phyloP scores from a whole-genome alignment of 73 alveolate species.

The Symbiodinium pilosum region DNA sequence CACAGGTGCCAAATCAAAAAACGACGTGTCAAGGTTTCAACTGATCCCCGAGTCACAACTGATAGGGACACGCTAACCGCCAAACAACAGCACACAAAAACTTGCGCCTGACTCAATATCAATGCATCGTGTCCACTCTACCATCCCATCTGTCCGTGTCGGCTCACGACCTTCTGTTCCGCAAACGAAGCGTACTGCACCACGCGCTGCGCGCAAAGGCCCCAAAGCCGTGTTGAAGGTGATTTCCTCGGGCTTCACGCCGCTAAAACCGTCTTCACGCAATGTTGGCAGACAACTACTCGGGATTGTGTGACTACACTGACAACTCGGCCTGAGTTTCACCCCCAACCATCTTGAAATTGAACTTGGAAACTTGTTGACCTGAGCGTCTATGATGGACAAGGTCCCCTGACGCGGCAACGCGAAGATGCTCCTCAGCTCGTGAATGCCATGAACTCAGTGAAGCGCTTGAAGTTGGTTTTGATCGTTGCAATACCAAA shows the following conservation, averaged over 20 bases:
- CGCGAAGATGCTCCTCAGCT: slow-evolving; percentile 44
- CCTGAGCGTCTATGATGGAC: slow-evolving; percentile 48
- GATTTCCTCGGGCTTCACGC: too few relatives aligned
- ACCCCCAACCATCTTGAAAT: too few relatives aligned
- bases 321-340: too few relatives aligned
- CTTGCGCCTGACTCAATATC: too few relatives aligned
- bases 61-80: not conserved
- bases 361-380: too few relatives aligned
- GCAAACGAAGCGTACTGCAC: slow-evolving; percentile 31
- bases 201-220: slow-evolving; percentile 54
- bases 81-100: not conserved
- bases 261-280: too few relatives aligned
- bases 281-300: too few relatives aligned
- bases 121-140: too few relatives aligned
- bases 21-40: not conserved
- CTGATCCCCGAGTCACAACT: not conserved
- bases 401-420: slow-evolving; percentile 58
- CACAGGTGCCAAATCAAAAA: not conserved
- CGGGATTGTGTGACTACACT: too few relatives aligned
- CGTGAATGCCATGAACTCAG: too few relatives aligned
- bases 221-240: slow-evolving; percentile 5
- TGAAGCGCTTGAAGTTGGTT: too few relatives aligned
- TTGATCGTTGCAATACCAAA: too few relatives aligned
- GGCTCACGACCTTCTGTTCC: slow-evolving; percentile 54
- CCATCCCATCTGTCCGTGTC: not conserved